Base-by-base conservation (phyloP, 495 filamentous ascomycete species). In the Glonium stellatum region DNA sequence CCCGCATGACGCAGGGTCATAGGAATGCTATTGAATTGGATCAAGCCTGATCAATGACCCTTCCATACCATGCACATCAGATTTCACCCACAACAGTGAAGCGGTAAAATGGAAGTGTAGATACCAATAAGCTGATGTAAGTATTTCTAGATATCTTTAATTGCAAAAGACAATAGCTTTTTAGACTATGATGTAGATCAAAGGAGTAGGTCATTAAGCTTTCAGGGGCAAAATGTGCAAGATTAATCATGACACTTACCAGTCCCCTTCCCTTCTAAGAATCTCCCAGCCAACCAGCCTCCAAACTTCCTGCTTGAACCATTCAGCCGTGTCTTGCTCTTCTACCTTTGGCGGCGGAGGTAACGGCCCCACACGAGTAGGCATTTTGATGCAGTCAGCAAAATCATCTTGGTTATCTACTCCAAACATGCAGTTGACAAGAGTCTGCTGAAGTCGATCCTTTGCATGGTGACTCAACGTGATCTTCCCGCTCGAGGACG, bases 231-330 rank as follows among this genome's bases (percentile, higher is more conserved):
- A 31, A 31, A 31, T 2, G 6, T 31, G 6, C 27, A 31, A 31
- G 27, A 44, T 44, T 11, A 44, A 44, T 15, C 39, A 51, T 22
- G 23, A 18, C 8, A 25, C 48, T 23, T 25, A 69, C 60, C 59
- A 63, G 5, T 64, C 62, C 3, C 48, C 47, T 49, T 70, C 69
- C 35, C 61, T 54, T 8, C 50, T 58, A 6, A 74, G 51, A 8
- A 73, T 60, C 13, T 75, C 72, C 71, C 69, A 72, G 9, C 72
- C 72, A 15, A 75, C 52, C 18, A 73, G 39, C 51, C 58, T 62
- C 71, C 71, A 75, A 11, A 75, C 58, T 42, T 71, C 66, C 44
- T 63, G 58, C 51, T 62, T 59, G 46, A 70, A 75, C 72, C 71
- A 72, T 12, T 70, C 68, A n/a, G 52, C 39, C 8, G 69, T 60